These are phyloP conservation scores for Parietaria judaica DNA, from an alignment of 306 rosid genomes.

Conservation along the genomic window DNA sequence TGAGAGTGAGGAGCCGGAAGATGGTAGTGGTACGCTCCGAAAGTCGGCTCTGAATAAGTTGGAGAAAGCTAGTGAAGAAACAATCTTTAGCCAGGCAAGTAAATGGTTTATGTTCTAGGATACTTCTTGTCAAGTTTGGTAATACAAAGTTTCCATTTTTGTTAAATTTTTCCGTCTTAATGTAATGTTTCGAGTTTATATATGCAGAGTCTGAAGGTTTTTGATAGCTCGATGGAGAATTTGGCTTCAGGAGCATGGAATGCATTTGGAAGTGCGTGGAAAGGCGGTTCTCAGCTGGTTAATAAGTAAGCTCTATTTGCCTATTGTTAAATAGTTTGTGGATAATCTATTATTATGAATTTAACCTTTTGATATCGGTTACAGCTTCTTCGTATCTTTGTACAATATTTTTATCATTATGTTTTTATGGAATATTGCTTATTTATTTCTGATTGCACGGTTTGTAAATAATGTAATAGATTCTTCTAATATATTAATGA, in stretches of 20 bases:
- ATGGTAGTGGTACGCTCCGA: conserved; percentile 39
- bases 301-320: conserved; percentile 48
- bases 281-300: conserved; percentile 67
- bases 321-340: no score
- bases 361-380: neutral
- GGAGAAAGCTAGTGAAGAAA: conserved; percentile 91
- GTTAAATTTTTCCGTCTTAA: neutral
- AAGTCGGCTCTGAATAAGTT: conserved; percentile 68
- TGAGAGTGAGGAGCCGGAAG: conserved; percentile 27
- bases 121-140: conserved; percentile 4
- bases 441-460: no score
- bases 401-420: no score
- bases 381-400: neutral
- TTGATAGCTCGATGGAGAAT: conserved; percentile 88
- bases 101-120: neutral
- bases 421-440: no score
- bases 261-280: conserved; percentile 82
- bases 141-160: neutral
- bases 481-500: no score
- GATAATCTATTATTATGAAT: neutral
- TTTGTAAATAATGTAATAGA: no score
- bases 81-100: conserved; percentile 86
- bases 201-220: conserved; percentile 67
- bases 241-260: conserved; percentile 96
- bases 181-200: conserved; percentile 8